These are phyloP conservation scores for Ehretia macrophylla DNA, from an alignment of 257 asterid genomes.

Conservation along the genomic window DNA sequence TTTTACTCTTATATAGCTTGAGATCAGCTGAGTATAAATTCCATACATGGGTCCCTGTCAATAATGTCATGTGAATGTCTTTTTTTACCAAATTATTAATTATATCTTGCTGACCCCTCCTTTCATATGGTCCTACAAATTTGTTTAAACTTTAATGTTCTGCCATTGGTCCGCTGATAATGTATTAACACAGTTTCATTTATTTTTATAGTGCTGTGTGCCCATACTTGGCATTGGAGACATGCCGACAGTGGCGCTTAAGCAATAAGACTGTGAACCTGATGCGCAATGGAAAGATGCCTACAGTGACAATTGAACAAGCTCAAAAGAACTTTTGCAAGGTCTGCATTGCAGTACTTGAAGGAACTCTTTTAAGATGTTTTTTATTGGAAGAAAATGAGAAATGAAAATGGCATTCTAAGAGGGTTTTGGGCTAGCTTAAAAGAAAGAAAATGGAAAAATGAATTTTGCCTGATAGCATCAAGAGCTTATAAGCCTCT, in stretches of 20 bases:
- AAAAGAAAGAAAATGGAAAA: no score
- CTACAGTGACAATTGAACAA: constrained; percentile 93
- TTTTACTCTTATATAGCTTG: no score
- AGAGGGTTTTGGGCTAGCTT: background rate
- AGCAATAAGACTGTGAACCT: constrained; percentile 94
- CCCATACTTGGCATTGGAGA: constrained; percentile 97
- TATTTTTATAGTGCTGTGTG: constrained; percentile 70
- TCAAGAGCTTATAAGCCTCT: no score
- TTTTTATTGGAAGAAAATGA: constrained; percentile 1
- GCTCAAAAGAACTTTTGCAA: constrained; percentile 95
- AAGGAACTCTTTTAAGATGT: constrained; percentile 6
- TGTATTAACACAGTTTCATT: background rate
- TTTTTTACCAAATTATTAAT: no score
- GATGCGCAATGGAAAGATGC: constrained; percentile 99
- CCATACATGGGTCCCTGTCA: no score
- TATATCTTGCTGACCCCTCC: no score
- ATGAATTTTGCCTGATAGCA: no score
- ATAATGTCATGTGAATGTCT: no score
- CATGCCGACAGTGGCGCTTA: constrained; percentile 98
- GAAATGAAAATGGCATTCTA: background rate
- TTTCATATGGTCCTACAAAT: background rate
- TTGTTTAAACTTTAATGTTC: background rate
- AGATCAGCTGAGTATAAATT: no score
- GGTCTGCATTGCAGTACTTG: constrained; percentile 39
- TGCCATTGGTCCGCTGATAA: background rate